Evolutionary conservation across 345 rosid genomes (phyloP), one percentile per base, ranked within the genome.

Genomic region (Brassica incana): DNA sequence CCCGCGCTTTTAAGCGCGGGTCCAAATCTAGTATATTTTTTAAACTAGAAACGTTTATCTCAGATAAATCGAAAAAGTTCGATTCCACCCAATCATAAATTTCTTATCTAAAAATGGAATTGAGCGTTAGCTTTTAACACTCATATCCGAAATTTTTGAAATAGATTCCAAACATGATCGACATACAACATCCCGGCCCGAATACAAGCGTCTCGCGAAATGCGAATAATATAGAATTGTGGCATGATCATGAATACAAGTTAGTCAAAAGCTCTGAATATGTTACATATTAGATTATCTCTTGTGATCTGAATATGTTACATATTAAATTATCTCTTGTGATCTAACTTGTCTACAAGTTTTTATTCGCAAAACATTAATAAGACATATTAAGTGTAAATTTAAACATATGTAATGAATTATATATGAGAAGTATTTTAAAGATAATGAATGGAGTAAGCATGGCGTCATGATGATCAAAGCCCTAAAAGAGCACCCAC

Each of bases 401-500:
- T 16, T 54, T 54, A 54, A 54, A 54, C 61, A 54, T 54, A 16
- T 16, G 25, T 54, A 54, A 6, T 16, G 2, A 62, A 60, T 25
- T 61, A 11, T 65, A 65, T 65, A 36, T 36, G 59, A 48, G 29
- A 14, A 52, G 5, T 70, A 33, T 30, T 56, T 11, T 52, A n/a
- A 20, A 70, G 72, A 65, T 8, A 58, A 64, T 18, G 68, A 32
- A 63, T 30, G 40, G 73, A 72, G 69, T 80, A 80, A 71, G 83
- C 77, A 71, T 58, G 56, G 56, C 80, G 83, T 76, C 83, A 80
- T 58, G 77, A 76, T 76, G 69, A 80, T 59, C 48, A 65, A 76
- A 80, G 83, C 83, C 83, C 83, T 80, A 80, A 80, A 76, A 71
- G 67, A 71, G 73, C 64, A 71, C 65, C 61, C 77, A 80, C 75